These are phyloP conservation scores for Colletotrichum viniferum DNA, from an alignment of 2,329 filamentous ascomycete species.

Conservation along the genomic window DNA sequence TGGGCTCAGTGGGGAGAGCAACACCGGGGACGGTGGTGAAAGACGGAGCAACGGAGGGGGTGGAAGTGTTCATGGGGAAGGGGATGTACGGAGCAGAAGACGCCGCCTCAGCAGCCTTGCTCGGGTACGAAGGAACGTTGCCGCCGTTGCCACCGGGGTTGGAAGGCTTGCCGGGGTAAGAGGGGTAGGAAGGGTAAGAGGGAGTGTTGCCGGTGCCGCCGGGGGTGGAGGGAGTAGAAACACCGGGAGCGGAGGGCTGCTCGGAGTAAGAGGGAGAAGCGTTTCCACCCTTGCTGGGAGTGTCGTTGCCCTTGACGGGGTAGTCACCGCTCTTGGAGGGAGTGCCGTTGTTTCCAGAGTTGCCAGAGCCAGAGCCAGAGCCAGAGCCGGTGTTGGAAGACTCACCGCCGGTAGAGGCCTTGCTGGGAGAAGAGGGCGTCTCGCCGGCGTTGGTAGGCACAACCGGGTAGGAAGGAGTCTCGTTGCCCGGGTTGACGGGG, in stretches of 20 bases:
- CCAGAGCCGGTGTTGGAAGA: not conserved
- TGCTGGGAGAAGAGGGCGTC: not conserved
- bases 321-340: not conserved
- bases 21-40: conserved; percentile 6
- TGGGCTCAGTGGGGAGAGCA: conserved; percentile 6
- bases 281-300: not conserved
- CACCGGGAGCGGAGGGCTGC: not conserved
- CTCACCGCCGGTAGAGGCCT: not conserved
- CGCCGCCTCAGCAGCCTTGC: not conserved
- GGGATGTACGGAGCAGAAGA: not conserved
- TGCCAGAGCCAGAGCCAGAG: not conserved
- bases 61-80: conserved; percentile 8
- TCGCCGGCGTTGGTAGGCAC: not conserved
- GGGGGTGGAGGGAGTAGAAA: not conserved
- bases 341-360: not conserved
- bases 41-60: not conserved
- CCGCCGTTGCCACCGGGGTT: not conserved
- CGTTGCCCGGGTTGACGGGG: not conserved
- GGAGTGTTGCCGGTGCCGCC: not conserved
- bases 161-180: not conserved
- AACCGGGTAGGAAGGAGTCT: not conserved
- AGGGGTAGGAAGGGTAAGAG: not conserved
- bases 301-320: not conserved
- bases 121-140: conserved; percentile 1
- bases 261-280: not conserved